Conservation (phyloP, 2,329 filamentous ascomycete species). For the Colletotrichum sp. region DNA sequence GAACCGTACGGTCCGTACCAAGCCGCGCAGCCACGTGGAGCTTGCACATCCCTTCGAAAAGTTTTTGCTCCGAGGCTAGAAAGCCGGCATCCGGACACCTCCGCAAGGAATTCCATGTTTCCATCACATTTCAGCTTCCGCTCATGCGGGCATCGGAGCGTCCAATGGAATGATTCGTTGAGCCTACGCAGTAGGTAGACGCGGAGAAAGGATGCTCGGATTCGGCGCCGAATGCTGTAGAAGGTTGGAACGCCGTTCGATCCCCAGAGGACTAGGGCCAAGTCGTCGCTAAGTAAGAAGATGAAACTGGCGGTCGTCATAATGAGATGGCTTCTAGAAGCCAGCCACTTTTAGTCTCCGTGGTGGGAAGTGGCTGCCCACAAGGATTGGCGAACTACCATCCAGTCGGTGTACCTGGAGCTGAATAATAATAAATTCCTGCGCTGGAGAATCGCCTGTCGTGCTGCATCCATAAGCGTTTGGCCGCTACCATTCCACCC, state of each 20-base stretch:
- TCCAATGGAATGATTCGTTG: not conserved
- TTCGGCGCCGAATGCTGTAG: not conserved
- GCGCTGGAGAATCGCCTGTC: not conserved
- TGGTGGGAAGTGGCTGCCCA: not conserved
- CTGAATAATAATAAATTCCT: not conserved
- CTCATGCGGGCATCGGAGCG: not conserved
- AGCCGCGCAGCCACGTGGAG: not conserved
- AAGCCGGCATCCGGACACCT: not conserved
- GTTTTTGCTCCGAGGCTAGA: not conserved
- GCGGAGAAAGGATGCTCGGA: not conserved
- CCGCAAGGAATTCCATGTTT: conserved; percentile 1
- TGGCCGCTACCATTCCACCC: not conserved
- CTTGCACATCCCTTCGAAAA: not conserved
- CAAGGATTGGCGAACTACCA: not conserved
- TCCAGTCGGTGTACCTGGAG: not conserved
- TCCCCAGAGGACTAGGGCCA: not conserved
- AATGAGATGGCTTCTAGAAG: not conserved
- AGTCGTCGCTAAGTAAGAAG: not conserved
- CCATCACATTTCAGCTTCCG: not conserved
- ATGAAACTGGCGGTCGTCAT: conserved; percentile 4
- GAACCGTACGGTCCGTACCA: not conserved
- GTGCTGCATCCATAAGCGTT: not conserved
- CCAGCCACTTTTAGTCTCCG: not conserved
- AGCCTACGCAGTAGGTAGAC: not conserved
- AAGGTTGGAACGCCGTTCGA: conserved; percentile 1